Evolutionary conservation across 139 green algal genomes (phyloP).

Genomic region (Chlamydomonas schloesseri): DNA sequence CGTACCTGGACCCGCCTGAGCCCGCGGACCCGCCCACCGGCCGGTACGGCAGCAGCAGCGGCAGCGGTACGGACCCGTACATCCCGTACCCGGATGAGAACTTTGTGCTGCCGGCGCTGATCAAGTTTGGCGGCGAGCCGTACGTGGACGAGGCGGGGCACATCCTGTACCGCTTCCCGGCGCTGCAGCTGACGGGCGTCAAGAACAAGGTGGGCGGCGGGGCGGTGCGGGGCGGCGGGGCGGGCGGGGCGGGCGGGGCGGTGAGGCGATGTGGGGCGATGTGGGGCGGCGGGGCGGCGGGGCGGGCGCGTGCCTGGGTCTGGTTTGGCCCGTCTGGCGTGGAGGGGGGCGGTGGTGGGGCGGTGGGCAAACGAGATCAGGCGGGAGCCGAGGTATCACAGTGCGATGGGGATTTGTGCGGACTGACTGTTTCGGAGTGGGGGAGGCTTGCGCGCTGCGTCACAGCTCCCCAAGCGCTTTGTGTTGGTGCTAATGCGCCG

Average conservation of each 20-base stretch:
- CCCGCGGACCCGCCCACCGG: background rate
- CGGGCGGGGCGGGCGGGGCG: background rate
- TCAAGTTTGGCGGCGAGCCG: conserved; percentile 85
- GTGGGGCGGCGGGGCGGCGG: background rate
- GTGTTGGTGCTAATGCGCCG: too few species aligned
- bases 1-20: conserved; percentile 84
- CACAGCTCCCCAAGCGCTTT: too few species aligned
- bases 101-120: conserved; percentile 93
- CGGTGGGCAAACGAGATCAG: too few species aligned
- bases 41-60: background rate
- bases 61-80: background rate
- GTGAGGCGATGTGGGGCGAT: background rate
- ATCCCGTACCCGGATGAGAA: conserved; percentile 56
- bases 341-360: too few species aligned
- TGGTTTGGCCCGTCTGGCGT: too few species aligned
- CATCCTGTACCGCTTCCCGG: conserved; percentile 92
- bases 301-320: too few species aligned
- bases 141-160: conserved; percentile 88
- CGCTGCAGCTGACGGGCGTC: conserved; percentile 70
- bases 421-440: too few species aligned
- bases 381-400: too few species aligned
- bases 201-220: background rate
- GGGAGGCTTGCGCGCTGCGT: too few species aligned
- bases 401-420: too few species aligned
- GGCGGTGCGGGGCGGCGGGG: background rate